These are phyloP conservation scores for Neurospora tetrasperma DNA, from an alignment of 495 filamentous ascomycete genomes.

Conservation along the genomic window DNA sequence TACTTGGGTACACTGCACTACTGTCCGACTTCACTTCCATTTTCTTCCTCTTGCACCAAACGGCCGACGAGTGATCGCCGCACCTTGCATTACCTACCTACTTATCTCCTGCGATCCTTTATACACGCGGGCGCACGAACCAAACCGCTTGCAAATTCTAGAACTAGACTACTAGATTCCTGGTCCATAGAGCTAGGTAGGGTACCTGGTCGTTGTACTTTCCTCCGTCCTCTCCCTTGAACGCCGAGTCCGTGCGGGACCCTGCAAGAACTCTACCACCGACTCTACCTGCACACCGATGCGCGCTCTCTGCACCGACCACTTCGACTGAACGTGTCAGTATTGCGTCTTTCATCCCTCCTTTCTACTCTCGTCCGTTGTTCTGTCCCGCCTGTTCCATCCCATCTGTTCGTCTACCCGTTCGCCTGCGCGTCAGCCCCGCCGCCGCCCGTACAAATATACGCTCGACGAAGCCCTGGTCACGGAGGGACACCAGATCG, in stretches of 20 bases:
- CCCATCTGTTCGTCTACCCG: background rate
- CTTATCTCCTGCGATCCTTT: background rate
- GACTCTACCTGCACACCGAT: background rate
- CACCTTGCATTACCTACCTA: background rate
- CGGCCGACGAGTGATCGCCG: background rate
- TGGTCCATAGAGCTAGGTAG: background rate
- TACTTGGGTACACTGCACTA: too few species aligned
- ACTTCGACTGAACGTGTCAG: background rate
- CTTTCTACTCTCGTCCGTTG: background rate
- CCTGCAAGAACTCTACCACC: background rate
- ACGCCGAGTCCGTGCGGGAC: background rate
- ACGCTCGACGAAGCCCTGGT: background rate
- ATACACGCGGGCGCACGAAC: background rate
- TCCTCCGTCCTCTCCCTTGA: background rate
- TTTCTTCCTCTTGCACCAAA: background rate
- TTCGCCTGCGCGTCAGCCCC: background rate
- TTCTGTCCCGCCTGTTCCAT: background rate
- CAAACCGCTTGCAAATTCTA: background rate
- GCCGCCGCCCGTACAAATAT: background rate
- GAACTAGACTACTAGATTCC: background rate
- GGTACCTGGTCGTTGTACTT: background rate
- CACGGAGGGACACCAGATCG: background rate
- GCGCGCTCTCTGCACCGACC: background rate
- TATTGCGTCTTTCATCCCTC: background rate
- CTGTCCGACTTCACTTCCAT: background rate